phyloP scores from a whole-genome alignment of 768 basidiomycete genomes.

The Termitomyces bulborhizus region DNA sequence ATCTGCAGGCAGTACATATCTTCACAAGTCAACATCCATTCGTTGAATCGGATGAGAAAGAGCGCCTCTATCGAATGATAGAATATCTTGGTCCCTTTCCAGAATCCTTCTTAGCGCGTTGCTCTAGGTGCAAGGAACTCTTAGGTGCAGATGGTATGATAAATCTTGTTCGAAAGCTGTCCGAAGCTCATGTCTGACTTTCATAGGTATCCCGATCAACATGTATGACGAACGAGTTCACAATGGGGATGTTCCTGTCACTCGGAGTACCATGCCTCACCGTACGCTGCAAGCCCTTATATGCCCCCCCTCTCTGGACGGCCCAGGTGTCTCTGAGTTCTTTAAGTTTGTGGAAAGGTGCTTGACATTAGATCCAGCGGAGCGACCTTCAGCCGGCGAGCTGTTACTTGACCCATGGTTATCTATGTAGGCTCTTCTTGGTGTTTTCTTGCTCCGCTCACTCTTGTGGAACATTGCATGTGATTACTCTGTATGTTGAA shows the following conservation, averaged over 20 bases:
- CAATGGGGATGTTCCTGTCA: not conserved
- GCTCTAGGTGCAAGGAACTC: not conserved
- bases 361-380: not conserved
- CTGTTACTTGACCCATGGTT: constrained; percentile 4
- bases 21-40: not conserved
- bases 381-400: constrained; percentile 1
- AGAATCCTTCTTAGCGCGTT: not conserved
- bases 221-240: not conserved
- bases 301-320: not conserved
- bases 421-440: not conserved
- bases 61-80: not conserved
- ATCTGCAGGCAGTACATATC: not conserved
- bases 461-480: too few relatives aligned
- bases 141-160: not conserved
- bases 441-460: too few relatives aligned
- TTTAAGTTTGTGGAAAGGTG: constrained; percentile 1
- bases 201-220: not conserved
- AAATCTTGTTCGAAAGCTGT: not conserved
- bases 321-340: not conserved
- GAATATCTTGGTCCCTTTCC: constrained; percentile 1
- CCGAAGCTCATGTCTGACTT: not conserved
- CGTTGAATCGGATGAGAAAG: not conserved
- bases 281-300: not conserved
- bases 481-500: too few relatives aligned
- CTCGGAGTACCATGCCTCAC: not conserved